Percentiles rank a stretch among this genome's conserved stretches.
These are phyloP conservation scores for Marasmius tenuissimus DNA, from an alignment of 1,284 basidiomycete species.

Conservation along the genomic window DNA sequence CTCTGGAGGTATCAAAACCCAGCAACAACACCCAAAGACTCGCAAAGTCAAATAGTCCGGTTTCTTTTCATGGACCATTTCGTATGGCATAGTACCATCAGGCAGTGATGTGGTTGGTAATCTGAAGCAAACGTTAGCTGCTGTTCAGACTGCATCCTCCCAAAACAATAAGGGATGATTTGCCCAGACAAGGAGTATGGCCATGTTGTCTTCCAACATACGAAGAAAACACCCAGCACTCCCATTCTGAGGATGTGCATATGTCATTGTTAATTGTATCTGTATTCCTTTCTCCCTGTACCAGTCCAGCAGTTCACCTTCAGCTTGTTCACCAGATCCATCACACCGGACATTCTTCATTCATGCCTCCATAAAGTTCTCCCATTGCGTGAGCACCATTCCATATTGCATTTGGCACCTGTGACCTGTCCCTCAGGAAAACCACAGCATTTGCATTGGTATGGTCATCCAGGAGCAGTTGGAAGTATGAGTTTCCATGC, in stretches of 20 bases:
- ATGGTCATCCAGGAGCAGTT: not conserved
- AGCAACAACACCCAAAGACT: conserved; percentile 25
- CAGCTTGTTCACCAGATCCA: not conserved
- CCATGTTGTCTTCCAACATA: conserved; percentile 25
- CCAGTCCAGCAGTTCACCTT: not conserved
- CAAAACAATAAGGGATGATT: conserved; percentile 15
- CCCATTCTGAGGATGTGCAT: conserved; percentile 32
- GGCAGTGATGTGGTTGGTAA: not conserved
- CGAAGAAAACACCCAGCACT: conserved; percentile 30
- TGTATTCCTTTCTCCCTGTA: not conserved
- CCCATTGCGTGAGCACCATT: not conserved
- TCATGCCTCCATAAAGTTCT: not conserved
- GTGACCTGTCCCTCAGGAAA: not conserved
- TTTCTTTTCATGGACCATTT: not conserved
- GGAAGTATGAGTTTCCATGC: not conserved
- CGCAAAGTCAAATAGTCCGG: not conserved
- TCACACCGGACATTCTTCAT: not conserved
- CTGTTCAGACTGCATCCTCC: not conserved
- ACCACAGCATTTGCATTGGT: not conserved
- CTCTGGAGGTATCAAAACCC: conserved; percentile 19
- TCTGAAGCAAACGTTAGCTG: not conserved
- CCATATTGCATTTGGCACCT: not conserved
- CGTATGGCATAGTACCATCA: not conserved
- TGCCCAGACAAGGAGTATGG: conserved; percentile 22
- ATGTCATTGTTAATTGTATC: conserved; percentile 11